Evolutionary conservation across 1,284 basidiomycete genomes (phyloP), one percentile per base, ranked within the genome.

Genomic region (Wallemia hederae): DNA sequence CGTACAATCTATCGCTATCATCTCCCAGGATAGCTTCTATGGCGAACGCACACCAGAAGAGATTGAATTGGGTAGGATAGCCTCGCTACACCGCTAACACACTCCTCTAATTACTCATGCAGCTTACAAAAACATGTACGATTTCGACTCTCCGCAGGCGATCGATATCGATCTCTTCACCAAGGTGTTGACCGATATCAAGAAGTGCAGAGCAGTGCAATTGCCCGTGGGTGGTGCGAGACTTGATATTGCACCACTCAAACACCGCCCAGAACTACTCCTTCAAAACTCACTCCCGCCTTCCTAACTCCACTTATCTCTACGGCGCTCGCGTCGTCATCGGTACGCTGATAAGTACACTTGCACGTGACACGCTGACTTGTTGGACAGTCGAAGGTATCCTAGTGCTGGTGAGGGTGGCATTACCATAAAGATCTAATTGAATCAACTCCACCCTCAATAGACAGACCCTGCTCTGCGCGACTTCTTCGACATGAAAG

Each of bases 141-240:
- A 72, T 64, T 72, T 73, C 61, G 72, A 73, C 62, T 67, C 67
- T 31, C 71, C 71, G 0, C 65, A 66, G 22, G 69, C 70, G 2
- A 71, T 72, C 63, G 72, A 72, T 61, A 67, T 69, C 62, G 67
- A 70, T 24, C 64, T 69, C 2, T 64, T 73, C 31, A 64, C 62
- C 1, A 56, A 69, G 33, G 69, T 68, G 58, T 64, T 72, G 28
- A 57, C 63, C 27, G 66, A 68, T 58, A 62, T 73, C 49, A 70
- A 70, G 49, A 62, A 63, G 24, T 67, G 67, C 55, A 65, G 66
- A 27, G 67, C 69, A 0, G 70, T 70, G 9, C 62, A 63, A 25
- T 39, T 62, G 7, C 2, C 55, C 11, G 31, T 33, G 31, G 19
- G 31, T 33, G 31, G 19, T 19, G 31, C 7, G 7, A 33, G 31